phyloP scores from a whole-genome alignment of 352 stramenopile genomes.

The Pythium aquatile region DNA sequence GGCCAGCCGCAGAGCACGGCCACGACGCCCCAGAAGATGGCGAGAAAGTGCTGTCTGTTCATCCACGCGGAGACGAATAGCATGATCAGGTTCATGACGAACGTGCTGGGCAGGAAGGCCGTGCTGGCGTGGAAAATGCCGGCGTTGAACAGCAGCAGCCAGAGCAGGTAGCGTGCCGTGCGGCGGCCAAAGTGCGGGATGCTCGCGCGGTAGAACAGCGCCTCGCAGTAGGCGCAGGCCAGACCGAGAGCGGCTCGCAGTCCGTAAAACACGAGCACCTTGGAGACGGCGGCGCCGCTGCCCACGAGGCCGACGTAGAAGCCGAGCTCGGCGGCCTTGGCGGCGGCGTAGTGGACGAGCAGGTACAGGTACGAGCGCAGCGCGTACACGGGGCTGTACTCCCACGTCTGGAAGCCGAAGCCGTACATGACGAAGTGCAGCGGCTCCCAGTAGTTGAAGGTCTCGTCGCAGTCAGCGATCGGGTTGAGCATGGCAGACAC shows the following conservation, averaged over 20 bases:
- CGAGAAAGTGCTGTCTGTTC: slow-evolving; percentile 60
- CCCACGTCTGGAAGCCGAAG: slow-evolving; percentile 90
- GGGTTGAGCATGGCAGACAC: slow-evolving; percentile 64
- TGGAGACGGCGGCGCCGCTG: slow-evolving; percentile 28
- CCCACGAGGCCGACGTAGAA: slow-evolving; percentile 35
- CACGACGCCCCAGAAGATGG: slow-evolving; percentile 85
- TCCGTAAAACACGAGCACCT: slow-evolving; percentile 90
- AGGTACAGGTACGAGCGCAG: slow-evolving; percentile 97
- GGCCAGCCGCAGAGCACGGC: slow-evolving; percentile 96
- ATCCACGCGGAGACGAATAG: slow-evolving; percentile 80
- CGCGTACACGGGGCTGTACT: slow-evolving; percentile 91
- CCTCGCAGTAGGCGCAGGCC: slow-evolving; percentile 78
- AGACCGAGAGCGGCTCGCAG: slow-evolving; percentile 82
- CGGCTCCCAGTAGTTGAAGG: slow-evolving; percentile 99
- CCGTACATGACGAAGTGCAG: slow-evolving; percentile 96
- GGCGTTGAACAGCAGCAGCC: slow-evolving; percentile 81
- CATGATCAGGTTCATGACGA: slow-evolving; percentile 85
- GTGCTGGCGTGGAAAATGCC: slow-evolving; percentile 92
- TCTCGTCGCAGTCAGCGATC: slow-evolving; percentile 98
- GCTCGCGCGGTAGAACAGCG: slow-evolving; percentile 80
- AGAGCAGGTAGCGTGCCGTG: slow-evolving; percentile 66
- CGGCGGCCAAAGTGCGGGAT: slow-evolving; percentile 58
- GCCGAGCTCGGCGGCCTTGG: slow-evolving; percentile 41
- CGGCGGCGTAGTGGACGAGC: slow-evolving; percentile 47
- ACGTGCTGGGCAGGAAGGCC: slow-evolving; percentile 93